Evolutionary conservation across 768 basidiomycete genomes (phyloP).

Genomic region (Tricholoma hemisulphureum): DNA sequence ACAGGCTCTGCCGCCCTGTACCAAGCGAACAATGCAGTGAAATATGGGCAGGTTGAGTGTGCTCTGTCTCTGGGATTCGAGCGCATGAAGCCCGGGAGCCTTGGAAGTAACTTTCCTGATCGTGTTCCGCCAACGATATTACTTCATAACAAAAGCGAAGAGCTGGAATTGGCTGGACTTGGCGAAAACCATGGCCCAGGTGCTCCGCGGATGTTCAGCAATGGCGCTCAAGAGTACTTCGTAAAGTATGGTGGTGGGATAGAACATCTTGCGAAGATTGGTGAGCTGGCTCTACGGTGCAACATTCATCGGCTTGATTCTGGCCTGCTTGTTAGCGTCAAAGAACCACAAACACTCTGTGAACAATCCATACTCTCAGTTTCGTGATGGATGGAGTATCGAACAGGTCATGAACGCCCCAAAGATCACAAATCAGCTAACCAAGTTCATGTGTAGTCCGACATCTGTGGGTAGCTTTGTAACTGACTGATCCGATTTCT

Average conservation of each 20-base stretch:
- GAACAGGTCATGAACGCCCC: conserved; percentile 66
- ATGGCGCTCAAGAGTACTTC: conserved; percentile 76
- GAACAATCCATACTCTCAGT: conserved; percentile 86
- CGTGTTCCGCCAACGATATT: conserved; percentile 48
- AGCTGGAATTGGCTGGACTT: conserved; percentile 47
- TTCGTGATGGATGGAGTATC: conserved; percentile 72
- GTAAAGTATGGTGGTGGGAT: conserved; percentile 66
- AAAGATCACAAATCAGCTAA: conserved; percentile 70
- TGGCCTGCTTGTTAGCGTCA: conserved; percentile 44
- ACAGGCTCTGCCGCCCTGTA: conserved; percentile 79
- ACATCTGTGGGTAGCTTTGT: conserved; percentile 54
- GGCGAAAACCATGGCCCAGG: conserved; percentile 68
- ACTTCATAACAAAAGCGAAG: conserved; percentile 41
- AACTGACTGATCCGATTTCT: not conserved
- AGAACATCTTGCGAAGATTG: conserved; percentile 73
- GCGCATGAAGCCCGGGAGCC: conserved; percentile 74
- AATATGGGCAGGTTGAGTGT: conserved; percentile 68
- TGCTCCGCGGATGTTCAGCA: conserved; percentile 73
- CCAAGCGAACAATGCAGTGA: conserved; percentile 69
- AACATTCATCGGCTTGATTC: not conserved
- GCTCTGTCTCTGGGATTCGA: conserved; percentile 85
- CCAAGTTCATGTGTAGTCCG: conserved; percentile 86
- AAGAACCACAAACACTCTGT: conserved; percentile 84
- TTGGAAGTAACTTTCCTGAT: conserved; percentile 64
- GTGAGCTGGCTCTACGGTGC: conserved; percentile 37